Evolutionary conservation across 441 rosid genomes (phyloP), one percentile per base, ranked within the genome.

Genomic region (Melastoma candidum): DNA sequence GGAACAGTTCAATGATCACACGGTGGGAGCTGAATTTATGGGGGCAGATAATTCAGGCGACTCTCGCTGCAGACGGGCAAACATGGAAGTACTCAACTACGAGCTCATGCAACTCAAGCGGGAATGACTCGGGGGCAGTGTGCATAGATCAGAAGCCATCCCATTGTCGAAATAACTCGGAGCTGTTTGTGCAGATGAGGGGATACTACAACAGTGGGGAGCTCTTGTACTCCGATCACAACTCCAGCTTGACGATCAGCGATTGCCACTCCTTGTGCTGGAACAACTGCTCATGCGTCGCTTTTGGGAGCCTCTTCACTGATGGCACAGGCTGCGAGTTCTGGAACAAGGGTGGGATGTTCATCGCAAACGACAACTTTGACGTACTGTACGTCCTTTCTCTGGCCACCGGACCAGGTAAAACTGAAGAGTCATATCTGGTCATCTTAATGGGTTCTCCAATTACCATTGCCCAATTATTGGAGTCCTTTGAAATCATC

Each of bases 181-280:
- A 71, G 51, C 53, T 57, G 24, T 77, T 77, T 51, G 63, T 61
- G 59, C 76, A 69, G 0, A 75, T 52, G 52, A 78, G 66, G 71
- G 90, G 87, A 49, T 66, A 61, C 43, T 51, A 60, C 64, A 54
- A 53, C 11, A 46, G 17, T 4, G 46, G 50, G 5, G 45, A 22
- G 4, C 49, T 26, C 49, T 56, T 59, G 2, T 59, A 61, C 52
- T 56, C 44, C 32, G 78, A 58, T 44, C 27, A 44, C 24, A 68
- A 73, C 45, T 25, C 56, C 11, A 64, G 53, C 59, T 26, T 64
- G 61, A 65, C 61, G 44, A 62, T 77, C 8, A 79, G 87, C 46
- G 85, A 77, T 54, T 79, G 80, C 58, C 85, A 74, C 51, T 68
- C 68, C 29, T 59, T 60, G 47, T 81, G 92, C 76, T 75, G 85